Evolutionary conservation across 768 basidiomycete genomes (phyloP).

Genomic region (Ramaria rubella): DNA sequence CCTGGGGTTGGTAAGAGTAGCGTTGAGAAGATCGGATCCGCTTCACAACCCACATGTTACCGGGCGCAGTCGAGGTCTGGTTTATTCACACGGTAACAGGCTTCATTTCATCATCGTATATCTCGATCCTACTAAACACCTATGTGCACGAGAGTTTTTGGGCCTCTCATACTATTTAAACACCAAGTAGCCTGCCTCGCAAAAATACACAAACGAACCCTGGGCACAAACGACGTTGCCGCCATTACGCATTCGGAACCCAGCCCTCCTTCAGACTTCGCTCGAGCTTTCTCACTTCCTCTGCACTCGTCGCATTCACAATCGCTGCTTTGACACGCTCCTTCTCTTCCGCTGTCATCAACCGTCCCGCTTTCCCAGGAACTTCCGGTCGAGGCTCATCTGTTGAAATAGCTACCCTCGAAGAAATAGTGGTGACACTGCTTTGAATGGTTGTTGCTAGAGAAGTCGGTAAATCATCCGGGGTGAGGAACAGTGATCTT

Average conservation of each 20-base stretch:
- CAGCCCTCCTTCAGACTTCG: constrained; percentile 80
- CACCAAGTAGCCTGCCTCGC: not conserved
- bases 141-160: not conserved
- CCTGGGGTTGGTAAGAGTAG: too few relatives aligned
- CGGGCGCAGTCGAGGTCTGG: too few relatives aligned
- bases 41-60: too few relatives aligned
- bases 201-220: not conserved
- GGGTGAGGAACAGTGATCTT: constrained; percentile 71
- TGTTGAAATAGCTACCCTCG: constrained; percentile 57
- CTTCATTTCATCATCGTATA: too few relatives aligned
- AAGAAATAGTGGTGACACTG: constrained; percentile 58
- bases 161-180: not conserved
- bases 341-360: constrained; percentile 90
- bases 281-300: constrained; percentile 81
- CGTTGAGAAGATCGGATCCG: too few relatives aligned
- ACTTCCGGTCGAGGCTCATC: constrained; percentile 71
- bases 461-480: constrained; percentile 68
- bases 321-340: constrained; percentile 84
- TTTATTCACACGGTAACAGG: too few relatives aligned
- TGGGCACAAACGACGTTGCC: not conserved
- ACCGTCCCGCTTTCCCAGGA: constrained; percentile 66
- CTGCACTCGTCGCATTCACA: constrained; percentile 82
- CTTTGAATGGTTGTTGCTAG: constrained; percentile 74
- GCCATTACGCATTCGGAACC: constrained; percentile 62
- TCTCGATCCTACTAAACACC: too few relatives aligned